A percentile compares a stretch with the other conserved stretches of the same genome.
Evolutionary conservation across 2,329 filamentous ascomycete species (phyloP).

Genomic region (Cercospora berteroae): DNA sequence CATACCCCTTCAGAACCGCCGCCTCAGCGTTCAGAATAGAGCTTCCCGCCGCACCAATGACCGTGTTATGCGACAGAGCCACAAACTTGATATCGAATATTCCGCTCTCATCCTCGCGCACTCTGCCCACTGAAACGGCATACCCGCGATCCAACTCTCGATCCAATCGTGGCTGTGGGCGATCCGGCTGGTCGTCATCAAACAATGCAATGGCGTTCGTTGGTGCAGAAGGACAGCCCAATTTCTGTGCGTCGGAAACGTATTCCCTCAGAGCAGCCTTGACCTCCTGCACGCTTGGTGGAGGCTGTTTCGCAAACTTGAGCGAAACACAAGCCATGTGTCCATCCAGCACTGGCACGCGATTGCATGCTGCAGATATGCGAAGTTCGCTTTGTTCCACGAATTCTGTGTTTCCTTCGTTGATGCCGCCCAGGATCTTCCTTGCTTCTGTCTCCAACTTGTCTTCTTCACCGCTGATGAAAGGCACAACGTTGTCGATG

Average conservation of each 20-base stretch:
- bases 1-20: conserved; percentile 80
- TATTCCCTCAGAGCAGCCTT: conserved; percentile 78
- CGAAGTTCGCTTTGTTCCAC: conserved; percentile 70
- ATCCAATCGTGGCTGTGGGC: conserved; percentile 88
- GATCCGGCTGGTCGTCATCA: conserved; percentile 69
- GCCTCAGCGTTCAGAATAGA: conserved; percentile 94
- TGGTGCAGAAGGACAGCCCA: conserved; percentile 87
- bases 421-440: conserved; percentile 84
- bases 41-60: conserved; percentile 93
- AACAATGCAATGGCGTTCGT: conserved; percentile 78
- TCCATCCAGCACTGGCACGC: conserved; percentile 91
- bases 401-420: conserved; percentile 69
- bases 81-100: conserved; percentile 96
- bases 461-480: conserved; percentile 89
- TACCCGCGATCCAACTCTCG: conserved; percentile 83
- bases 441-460: conserved; percentile 93
- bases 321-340: conserved; percentile 94
- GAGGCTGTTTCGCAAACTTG: conserved; percentile 71
- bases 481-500: conserved; percentile 92
- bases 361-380: conserved; percentile 85
- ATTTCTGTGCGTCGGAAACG: conserved; percentile 72
- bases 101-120: conserved; percentile 80
- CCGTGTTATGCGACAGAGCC: conserved; percentile 84
- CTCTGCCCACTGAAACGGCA: conserved; percentile 83
- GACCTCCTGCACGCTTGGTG: conserved; percentile 72